These are phyloP conservation scores for Sugiyamaella xylanicola DNA, from an alignment of 1,139 yeast genomes.

Conservation along the genomic window DNA sequence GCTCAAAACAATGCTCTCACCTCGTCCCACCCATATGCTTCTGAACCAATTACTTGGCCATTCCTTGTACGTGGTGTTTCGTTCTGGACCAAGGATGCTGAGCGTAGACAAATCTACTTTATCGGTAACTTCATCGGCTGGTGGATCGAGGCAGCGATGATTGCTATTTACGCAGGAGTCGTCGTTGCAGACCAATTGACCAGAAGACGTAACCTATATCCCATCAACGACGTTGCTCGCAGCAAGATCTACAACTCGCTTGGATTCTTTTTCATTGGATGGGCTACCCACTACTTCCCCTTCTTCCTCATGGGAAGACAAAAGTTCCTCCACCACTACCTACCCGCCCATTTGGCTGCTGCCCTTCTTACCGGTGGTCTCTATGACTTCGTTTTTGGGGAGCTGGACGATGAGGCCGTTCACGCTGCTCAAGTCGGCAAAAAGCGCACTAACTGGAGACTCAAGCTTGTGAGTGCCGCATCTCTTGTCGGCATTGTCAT, in stretches of 20 bases:
- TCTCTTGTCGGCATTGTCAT: conserved; percentile 48
- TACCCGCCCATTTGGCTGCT: conserved; percentile 96
- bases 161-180: conserved; percentile 66
- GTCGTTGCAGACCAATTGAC: conserved; percentile 75
- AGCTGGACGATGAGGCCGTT: conserved; percentile 41
- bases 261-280: conserved; percentile 80
- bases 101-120: conserved; percentile 73
- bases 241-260: conserved; percentile 76
- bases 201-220: conserved; percentile 65
- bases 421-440: conserved; percentile 19
- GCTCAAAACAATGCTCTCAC: conserved; percentile 85
- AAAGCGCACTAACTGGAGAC: conserved; percentile 30
- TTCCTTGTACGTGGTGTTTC: conserved; percentile 87
- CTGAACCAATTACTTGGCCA: conserved; percentile 96
- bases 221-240: conserved; percentile 65
- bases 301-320: conserved; percentile 89
- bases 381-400: conserved; percentile 76
- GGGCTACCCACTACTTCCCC: conserved; percentile 82
- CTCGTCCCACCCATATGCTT: conserved; percentile 93
- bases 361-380: conserved; percentile 81
- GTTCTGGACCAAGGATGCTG: conserved; percentile 81
- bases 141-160: conserved; percentile 77
- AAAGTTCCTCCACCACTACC: conserved; percentile 94
- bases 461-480: conserved; percentile 27
- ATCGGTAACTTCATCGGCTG: conserved; percentile 90